A percentile compares a stretch with the other conserved stretches of the same genome.
Evolutionary conservation across 495 filamentous ascomycete genomes (phyloP).

Genomic region (Delitschia confertaspora): DNA sequence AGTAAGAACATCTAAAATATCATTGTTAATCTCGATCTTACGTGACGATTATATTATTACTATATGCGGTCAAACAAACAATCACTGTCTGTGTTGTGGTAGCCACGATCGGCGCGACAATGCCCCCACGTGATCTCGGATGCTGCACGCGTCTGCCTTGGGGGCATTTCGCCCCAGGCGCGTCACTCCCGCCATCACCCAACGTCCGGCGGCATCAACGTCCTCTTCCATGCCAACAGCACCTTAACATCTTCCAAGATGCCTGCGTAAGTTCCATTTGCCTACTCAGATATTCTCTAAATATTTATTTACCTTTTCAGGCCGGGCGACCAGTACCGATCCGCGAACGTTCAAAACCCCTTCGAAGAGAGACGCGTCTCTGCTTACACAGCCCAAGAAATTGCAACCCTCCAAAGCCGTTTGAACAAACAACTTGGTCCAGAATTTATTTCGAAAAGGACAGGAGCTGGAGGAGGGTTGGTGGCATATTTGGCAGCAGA

Average conservation of each 20-base stretch:
- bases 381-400: constrained; percentile 80
- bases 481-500: constrained; percentile 88
- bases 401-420: constrained; percentile 74
- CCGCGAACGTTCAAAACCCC: constrained; percentile 51
- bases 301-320: constrained; percentile 37
- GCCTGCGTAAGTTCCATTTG: constrained; percentile 19
- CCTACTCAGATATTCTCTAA: neutral
- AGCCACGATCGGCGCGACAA: too few species aligned
- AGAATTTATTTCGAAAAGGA: constrained; percentile 82
- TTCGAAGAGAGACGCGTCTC: constrained; percentile 67
- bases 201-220: constrained; percentile 5
- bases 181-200: constrained; percentile 15
- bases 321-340: constrained; percentile 64
- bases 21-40: too few species aligned
- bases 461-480: constrained; percentile 70
- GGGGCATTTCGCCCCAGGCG: too few species aligned
- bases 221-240: constrained; percentile 12
- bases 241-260: constrained; percentile 9
- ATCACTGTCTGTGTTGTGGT: too few species aligned
- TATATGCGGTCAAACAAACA: too few species aligned
- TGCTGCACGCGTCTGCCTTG: too few species aligned
- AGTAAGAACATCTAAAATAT: too few species aligned
- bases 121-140: too few species aligned
- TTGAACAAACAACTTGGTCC: constrained; percentile 93
- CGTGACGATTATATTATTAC: too few species aligned